Evolutionary conservation across 164 flowering plant species (phyloP), one percentile per base, ranked within the genome.

Genomic region (Liriodendron chinense): DNA sequence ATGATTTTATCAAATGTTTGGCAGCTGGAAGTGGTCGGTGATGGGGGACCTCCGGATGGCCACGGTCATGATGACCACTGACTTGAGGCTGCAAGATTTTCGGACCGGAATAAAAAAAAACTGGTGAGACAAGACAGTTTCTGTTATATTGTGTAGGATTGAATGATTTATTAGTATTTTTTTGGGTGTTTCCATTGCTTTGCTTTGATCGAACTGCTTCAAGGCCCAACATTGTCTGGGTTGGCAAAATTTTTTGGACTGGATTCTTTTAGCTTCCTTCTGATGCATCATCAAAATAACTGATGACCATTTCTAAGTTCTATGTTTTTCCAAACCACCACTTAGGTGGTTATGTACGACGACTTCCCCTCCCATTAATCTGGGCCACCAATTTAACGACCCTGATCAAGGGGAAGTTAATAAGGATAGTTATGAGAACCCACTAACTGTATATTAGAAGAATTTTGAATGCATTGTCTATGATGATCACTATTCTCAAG

Each of bases 11-110:
- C 26, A 20, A 67, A 26, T 14, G 8, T 73, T 77, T 82, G 59
- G 57, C 88, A 92, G 97, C 82, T 92, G 75, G 92, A 92, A 84
- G 94, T 92, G 70, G 87, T 90, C 57, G 93, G 94, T 75, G 91
- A 89, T 20, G 97, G 93, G 23, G 93, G 94, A 79, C 84, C 89
- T 71, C 94, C 93, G 1, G 87, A 87, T 74, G 90, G 89, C 26
- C 82, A 83, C 28, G 90, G 79, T 18, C 87, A 86, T 43, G 82
- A 81, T 16, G 81, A 50, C 13, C 73, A 88, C 74, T 85, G 74
- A 83, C 79, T 43, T 23, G 71, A 49, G 77, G 3, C 24, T 78
- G 71, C 77, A 59, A 82, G 65, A 48, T 62, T 75, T 82, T 84
- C 72, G 69, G 74, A 67, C 75, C 56, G 57, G 82, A 84, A 84